Conservation (phyloP, 768 basidiomycete species). For the Lactifluus pinguis region DNA sequence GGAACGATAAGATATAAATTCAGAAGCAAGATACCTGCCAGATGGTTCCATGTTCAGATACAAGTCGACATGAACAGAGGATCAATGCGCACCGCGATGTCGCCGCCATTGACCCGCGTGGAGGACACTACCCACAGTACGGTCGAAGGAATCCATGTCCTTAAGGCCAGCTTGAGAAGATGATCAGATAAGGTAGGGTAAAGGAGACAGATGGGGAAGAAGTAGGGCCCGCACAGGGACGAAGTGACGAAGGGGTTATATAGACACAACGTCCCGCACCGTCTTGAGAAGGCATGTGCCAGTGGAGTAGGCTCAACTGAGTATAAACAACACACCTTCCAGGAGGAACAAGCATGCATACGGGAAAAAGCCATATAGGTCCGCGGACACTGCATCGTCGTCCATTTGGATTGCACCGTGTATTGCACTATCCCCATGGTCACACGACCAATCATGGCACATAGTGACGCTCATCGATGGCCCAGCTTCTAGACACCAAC, state of each 20-base stretch:
- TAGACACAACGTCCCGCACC: background rate
- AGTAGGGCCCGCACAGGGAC: background rate
- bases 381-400: constrained; percentile 3
- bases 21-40: constrained; percentile 44
- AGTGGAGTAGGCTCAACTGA: background rate
- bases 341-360: background rate
- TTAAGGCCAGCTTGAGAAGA: background rate
- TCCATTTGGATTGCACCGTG: background rate
- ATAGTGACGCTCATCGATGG: background rate
- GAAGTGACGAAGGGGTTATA: background rate
- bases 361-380: background rate
- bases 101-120: constrained; percentile 53
- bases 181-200: background rate
- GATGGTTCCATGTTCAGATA: background rate
- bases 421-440: background rate
- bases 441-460: background rate
- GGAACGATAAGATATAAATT: constrained; percentile 54
- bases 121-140: constrained; percentile 52
- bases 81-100: constrained; percentile 39
- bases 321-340: background rate
- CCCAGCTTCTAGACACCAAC: background rate
- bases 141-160: constrained; percentile 31
- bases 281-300: background rate
- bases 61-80: background rate
- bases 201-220: background rate